Evolutionary conservation across 257 asterid genomes (phyloP).

Genomic region (Solanum virginianum): DNA sequence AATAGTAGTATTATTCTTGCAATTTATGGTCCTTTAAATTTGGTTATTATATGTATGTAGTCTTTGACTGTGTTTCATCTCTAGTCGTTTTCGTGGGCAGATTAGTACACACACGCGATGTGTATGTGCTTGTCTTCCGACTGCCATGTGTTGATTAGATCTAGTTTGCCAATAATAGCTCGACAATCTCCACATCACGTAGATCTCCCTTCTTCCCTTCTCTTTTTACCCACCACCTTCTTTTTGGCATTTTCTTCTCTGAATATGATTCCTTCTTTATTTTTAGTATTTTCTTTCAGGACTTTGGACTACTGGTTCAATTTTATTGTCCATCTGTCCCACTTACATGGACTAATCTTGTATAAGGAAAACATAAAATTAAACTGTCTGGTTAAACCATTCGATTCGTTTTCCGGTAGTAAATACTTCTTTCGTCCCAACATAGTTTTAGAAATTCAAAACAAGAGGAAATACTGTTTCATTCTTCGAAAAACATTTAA

Average conservation of each 20-base stretch:
- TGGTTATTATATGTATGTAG: too few species aligned
- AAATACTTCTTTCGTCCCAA: too few species aligned
- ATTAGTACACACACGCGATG: conserved; percentile 1
- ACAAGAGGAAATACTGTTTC: too few species aligned
- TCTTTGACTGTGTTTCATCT: conserved; percentile 1
- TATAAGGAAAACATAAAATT: not conserved
- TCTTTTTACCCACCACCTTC: not conserved
- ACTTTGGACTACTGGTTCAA: not conserved
- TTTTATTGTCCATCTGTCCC: not conserved
- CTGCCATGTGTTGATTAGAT: not conserved
- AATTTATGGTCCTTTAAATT: too few species aligned
- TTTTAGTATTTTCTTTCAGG: not conserved
- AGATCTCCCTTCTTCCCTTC: not conserved
- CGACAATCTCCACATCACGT: conserved; percentile 3
- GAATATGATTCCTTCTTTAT: conserved; percentile 3
- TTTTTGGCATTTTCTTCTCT: conserved; percentile 14
- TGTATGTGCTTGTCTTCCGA: not conserved
- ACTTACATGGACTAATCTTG: not conserved
- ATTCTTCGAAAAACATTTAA: not conserved
- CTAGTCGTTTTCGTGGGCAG: not conserved
- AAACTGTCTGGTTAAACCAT: not conserved
- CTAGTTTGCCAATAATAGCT: not conserved
- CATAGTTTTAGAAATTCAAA: too few species aligned
- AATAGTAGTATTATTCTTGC: too few species aligned
- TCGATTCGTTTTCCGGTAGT: too few species aligned